Conservation (phyloP, 495 filamentous ascomycete genomes). For the Lasiosphaeris hirsuta region DNA sequence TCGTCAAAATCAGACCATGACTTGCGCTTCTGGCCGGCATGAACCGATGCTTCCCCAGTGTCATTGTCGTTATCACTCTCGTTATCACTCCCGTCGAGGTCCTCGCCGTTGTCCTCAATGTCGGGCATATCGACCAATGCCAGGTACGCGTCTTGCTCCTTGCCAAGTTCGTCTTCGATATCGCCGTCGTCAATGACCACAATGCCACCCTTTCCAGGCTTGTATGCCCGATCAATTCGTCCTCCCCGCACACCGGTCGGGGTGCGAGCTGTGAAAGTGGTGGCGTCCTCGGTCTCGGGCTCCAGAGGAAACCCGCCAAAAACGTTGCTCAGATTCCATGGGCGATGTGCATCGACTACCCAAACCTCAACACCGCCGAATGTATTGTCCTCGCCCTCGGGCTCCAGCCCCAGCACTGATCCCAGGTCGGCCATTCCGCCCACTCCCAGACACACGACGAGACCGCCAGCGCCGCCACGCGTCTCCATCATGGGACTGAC, state of each 20-base stretch:
- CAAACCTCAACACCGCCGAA: conserved; percentile 81
- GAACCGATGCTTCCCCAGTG: conserved; percentile 16
- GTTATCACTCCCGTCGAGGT: conserved; percentile 49
- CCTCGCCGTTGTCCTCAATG: conserved; percentile 67
- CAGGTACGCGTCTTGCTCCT: conserved; percentile 76
- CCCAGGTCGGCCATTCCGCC: conserved; percentile 87
- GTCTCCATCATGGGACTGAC: conserved; percentile 78
- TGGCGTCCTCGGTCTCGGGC: conserved; percentile 45
- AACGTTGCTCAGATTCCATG: conserved; percentile 93
- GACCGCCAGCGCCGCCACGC: conserved; percentile 74
- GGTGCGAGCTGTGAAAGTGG: conserved; percentile 45
- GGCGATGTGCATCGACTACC: conserved; percentile 85
- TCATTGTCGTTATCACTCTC: conserved; percentile 36
- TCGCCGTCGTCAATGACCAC: conserved; percentile 95
- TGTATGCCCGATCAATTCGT: conserved; percentile 64
- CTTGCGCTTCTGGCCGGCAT: conserved; percentile 68
- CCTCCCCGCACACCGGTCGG: conserved; percentile 57
- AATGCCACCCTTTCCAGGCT: conserved; percentile 75
- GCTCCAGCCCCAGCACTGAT: conserved; percentile 63
- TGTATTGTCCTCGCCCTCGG: conserved; percentile 56
- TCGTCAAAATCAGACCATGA: conserved; percentile 75
- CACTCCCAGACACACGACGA: conserved; percentile 89
- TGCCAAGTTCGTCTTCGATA: conserved; percentile 78
- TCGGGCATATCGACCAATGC: conserved; percentile 87
- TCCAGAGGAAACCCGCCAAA: conserved; percentile 68